These are phyloP conservation scores for Pseudisothecium myosuroides DNA, from an alignment of 225 moss, liverwort and hornwort genomes.

Conservation along the genomic window DNA sequence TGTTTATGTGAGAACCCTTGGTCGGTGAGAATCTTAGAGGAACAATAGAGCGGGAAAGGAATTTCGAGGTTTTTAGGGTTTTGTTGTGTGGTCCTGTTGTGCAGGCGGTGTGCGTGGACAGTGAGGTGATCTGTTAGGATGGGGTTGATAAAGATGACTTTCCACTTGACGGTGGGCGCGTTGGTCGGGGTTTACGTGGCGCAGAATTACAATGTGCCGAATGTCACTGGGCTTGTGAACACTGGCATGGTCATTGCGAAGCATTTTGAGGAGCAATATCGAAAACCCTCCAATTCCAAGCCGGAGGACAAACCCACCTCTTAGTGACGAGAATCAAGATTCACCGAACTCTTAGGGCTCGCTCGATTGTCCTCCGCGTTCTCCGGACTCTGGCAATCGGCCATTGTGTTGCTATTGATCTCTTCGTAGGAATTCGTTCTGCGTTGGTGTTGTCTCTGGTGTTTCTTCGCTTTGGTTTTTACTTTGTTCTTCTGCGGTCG, in stretches of 20 bases:
- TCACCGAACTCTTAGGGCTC: neutral
- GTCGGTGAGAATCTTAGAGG: neutral
- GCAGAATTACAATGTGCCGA: constrained; percentile 86
- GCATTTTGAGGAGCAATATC: constrained; percentile 82
- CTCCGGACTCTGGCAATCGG: neutral
- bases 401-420: neutral
- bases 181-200: constrained; percentile 76
- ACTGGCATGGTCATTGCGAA: constrained; percentile 73
- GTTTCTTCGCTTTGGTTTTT: neutral
- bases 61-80: neutral
- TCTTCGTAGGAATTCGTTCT: neutral
- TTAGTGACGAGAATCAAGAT: neutral
- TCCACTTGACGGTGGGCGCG: constrained; percentile 69
- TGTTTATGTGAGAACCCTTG: neutral
- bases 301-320: constrained; percentile 14
- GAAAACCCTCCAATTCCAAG: constrained; percentile 56
- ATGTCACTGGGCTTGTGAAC: constrained; percentile 50
- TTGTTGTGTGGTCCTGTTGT: neutral
- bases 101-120: neutral
- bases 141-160: constrained; percentile 63
- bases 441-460: neutral
- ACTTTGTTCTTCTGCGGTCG: neutral
- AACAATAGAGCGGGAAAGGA: neutral
- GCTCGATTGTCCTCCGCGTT: neutral
- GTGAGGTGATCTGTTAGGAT: constrained; percentile 10